Evolutionary conservation across 169 alveolate species (phyloP).

Genomic region (Plasmodium berghei): DNA sequence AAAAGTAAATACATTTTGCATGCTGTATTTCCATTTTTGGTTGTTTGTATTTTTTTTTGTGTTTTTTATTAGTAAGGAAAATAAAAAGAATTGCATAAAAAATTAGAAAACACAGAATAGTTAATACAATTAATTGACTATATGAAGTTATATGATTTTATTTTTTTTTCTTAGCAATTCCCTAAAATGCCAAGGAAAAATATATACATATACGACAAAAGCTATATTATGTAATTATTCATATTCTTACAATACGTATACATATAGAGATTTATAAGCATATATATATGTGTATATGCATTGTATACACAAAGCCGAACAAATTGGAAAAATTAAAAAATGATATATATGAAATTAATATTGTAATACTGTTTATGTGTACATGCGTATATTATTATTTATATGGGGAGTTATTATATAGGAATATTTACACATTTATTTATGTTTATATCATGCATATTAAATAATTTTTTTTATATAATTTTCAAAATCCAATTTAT

Average conservation of each 20-base stretch:
- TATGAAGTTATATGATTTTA: too few species aligned
- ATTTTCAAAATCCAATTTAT: conserved; percentile 2
- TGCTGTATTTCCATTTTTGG: background rate
- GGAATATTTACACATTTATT: background rate
- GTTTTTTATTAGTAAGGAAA: conserved; percentile 2
- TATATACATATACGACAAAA: too few species aligned
- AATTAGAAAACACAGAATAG: too few species aligned
- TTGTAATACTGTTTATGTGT: background rate
- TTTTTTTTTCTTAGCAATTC: too few species aligned
- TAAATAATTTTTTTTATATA: too few species aligned
- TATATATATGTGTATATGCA: conserved; percentile 10
- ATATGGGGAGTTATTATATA: background rate
- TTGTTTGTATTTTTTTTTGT: background rate
- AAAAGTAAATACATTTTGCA: conserved; percentile 16
- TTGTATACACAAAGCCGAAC: too few species aligned
- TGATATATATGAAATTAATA: too few species aligned
- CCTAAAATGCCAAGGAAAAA: too few species aligned
- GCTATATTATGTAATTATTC: too few species aligned
- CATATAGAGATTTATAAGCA: background rate
- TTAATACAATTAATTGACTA: too few species aligned
- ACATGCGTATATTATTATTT: conserved; percentile 10
- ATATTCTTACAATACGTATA: too few species aligned
- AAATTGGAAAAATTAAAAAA: too few species aligned
- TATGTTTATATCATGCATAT: conserved; percentile 3
- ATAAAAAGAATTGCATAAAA: background rate